Evolutionary conservation across 1,284 basidiomycete genomes (phyloP).

Genomic region (Rhodofomes roseus): DNA sequence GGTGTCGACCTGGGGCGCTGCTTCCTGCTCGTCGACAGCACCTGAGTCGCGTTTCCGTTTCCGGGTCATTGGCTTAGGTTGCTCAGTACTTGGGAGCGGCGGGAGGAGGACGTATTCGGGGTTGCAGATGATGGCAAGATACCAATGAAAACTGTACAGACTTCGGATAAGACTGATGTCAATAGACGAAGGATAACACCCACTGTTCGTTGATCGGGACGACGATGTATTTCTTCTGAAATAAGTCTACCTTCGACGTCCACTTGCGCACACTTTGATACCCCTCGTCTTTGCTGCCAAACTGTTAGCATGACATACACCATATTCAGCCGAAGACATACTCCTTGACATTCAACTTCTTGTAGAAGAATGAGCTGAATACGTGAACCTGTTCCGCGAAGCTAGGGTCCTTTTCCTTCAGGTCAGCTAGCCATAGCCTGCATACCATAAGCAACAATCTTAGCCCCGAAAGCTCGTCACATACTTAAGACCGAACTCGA

Average conservation of each 20-base stretch:
- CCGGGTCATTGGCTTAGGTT: constrained; percentile 26
- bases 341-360: constrained; percentile 81
- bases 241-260: constrained; percentile 87
- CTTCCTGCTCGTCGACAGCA: background rate
- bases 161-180: background rate
- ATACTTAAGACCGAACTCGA: constrained; percentile 93
- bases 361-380: constrained; percentile 98
- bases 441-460: background rate
- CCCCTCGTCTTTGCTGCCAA: constrained; percentile 52
- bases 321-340: constrained; percentile 24
- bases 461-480: constrained; percentile 23
- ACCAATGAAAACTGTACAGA: constrained; percentile 85
- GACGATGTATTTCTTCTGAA: constrained; percentile 88
- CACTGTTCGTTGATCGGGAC: constrained; percentile 97
- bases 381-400: constrained; percentile 79
- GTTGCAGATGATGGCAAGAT: constrained; percentile 89
- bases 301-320: background rate
- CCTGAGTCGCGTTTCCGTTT: constrained; percentile 27
- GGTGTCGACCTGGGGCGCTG: no score
- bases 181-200: constrained; percentile 21
- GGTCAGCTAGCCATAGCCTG: constrained; percentile 66
- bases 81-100: constrained; percentile 28
- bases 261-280: constrained; percentile 91
- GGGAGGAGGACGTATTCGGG: constrained; percentile 62
- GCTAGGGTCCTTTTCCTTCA: constrained; percentile 51